Conservation (phyloP, 306 rosid species). For the Benincasa hispida region DNA sequence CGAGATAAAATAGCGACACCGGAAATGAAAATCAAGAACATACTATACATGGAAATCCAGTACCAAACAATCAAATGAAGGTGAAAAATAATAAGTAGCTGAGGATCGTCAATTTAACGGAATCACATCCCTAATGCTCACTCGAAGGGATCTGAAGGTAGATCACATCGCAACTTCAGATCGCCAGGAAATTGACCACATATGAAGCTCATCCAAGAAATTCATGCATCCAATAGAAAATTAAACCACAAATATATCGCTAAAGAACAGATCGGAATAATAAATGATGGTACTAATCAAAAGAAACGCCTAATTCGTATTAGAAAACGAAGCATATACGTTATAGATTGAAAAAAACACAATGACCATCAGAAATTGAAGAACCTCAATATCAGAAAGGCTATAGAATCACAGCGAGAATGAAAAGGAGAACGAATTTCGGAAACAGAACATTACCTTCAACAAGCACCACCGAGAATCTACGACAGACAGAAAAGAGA, state of each 20-base stretch:
- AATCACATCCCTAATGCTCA: not conserved
- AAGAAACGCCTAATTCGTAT: not conserved
- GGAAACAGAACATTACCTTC: not conserved
- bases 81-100: not conserved
- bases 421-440: not conserved
- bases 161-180: not conserved
- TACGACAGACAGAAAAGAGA: slow-evolving; percentile 1
- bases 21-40: not conserved
- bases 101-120: not conserved
- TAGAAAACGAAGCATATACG: not conserved
- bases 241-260: not conserved
- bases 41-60: not conserved
- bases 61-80: not conserved
- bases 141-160: not conserved
- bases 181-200: not conserved
- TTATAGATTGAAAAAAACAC: not conserved
- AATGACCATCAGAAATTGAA: not conserved
- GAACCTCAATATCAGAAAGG: not conserved
- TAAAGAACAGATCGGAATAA: not conserved
- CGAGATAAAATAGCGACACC: not conserved
- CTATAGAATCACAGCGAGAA: not conserved
- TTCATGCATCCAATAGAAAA: not conserved
- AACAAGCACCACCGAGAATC: not conserved
- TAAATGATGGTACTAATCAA: not conserved
- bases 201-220: not conserved